Conservation (phyloP, 257 asterid genomes). For the Handroanthus guayacan region DNA sequence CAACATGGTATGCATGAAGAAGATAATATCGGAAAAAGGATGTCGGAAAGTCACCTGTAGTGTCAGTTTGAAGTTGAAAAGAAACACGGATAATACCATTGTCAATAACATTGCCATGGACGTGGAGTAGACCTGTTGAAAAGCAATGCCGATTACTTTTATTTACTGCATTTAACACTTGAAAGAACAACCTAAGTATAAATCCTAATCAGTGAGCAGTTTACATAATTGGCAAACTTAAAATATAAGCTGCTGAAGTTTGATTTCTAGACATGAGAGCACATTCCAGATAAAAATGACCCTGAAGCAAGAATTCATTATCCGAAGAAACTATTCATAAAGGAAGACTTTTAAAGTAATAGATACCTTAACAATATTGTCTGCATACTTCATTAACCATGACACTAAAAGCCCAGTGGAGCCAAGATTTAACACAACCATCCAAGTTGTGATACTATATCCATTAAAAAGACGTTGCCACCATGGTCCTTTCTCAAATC, state of each 20-base stretch:
- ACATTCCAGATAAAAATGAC: not conserved
- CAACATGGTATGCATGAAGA: slow-evolving; percentile 16
- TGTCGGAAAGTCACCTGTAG: slow-evolving; percentile 62
- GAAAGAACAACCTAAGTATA: no score
- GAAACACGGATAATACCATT: slow-evolving; percentile 77
- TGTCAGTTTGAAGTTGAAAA: slow-evolving; percentile 91
- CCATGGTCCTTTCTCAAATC: slow-evolving; percentile 94
- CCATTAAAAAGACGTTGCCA: slow-evolving; percentile 91
- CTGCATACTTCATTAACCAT: slow-evolving; percentile 98
- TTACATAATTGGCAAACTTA: no score
- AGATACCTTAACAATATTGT: slow-evolving; percentile 92
- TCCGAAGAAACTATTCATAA: not conserved
- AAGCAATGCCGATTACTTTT: slow-evolving; percentile 16
- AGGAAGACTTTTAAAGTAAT: slow-evolving; percentile 2
- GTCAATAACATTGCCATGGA: slow-evolving; percentile 99
- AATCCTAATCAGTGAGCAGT: no score
- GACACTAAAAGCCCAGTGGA: slow-evolving; percentile 95
- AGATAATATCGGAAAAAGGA: slow-evolving; percentile 19
- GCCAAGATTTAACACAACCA: slow-evolving; percentile 95
- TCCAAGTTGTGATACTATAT: slow-evolving; percentile 82
- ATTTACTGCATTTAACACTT: not conserved
- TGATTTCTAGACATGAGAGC: not conserved
- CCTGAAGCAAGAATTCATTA: not conserved
- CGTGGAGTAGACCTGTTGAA: slow-evolving; percentile 84
- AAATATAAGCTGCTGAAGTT: not conserved